phyloP scores from a whole-genome alignment of 805 yeast genomes.

The Saturnispora saitoi region DNA sequence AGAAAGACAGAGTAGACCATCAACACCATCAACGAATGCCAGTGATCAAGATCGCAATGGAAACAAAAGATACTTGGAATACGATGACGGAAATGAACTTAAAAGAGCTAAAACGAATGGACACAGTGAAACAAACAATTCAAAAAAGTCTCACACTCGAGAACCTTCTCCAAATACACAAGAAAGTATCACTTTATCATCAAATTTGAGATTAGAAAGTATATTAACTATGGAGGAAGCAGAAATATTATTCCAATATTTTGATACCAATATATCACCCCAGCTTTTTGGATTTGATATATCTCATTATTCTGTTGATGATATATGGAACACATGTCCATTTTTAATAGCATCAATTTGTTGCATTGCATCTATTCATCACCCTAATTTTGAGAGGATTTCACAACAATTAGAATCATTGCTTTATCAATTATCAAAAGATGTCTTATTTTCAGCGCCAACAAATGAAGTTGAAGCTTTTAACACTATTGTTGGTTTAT shows the following conservation, averaged over 20 bases:
- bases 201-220: conserved; percentile 12
- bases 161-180: not conserved
- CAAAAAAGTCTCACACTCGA: not conserved
- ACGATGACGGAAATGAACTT: not conserved
- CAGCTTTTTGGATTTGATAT: conserved; percentile 61
- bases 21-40: not conserved
- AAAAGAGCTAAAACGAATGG: not conserved
- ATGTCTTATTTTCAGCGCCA: conserved; percentile 29
- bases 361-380: conserved; percentile 55
- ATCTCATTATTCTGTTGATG: conserved; percentile 38
- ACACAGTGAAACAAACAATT: not conserved
- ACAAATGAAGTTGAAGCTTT: conserved; percentile 41
- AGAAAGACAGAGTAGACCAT: conserved; percentile 18
- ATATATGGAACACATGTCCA: conserved; percentile 48
- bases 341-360: conserved; percentile 51
- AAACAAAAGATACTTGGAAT: conserved; percentile 2
- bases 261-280: conserved; percentile 48
- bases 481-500: conserved; percentile 53
- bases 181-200: not conserved
- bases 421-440: conserved; percentile 25
- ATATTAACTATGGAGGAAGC: conserved; percentile 28
- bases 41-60: not conserved
- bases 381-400: conserved; percentile 30
- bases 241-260: conserved; percentile 40
- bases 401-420: conserved; percentile 23